phyloP scores from a whole-genome alignment of 2,329 filamentous ascomycete species.

The Colletotrichum sidae region DNA sequence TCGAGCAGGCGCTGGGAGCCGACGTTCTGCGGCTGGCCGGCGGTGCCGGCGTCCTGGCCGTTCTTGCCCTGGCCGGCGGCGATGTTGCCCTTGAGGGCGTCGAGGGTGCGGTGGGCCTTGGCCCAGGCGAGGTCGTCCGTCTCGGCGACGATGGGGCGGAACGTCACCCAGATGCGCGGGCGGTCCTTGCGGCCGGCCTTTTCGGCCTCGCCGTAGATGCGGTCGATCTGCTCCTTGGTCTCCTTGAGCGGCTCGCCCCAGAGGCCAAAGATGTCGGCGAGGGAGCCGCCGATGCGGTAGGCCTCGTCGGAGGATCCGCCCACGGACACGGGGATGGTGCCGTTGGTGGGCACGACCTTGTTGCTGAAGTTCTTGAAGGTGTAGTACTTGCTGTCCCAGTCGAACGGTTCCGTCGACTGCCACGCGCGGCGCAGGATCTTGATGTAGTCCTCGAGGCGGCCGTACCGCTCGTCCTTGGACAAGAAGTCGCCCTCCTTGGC shows the following conservation, averaged over 20 bases:
- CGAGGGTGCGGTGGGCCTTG: conserved; percentile 68
- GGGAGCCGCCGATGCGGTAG: conserved; percentile 67
- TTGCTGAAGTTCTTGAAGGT: conserved; percentile 69
- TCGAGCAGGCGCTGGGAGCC: conserved; percentile 69
- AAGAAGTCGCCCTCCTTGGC: conserved; percentile 70
- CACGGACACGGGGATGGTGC: conserved; percentile 67
- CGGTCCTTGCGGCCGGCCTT: conserved; percentile 66
- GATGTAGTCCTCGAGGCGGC: conserved; percentile 71
- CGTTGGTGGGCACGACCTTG: conserved; percentile 63
- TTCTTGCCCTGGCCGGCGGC: conserved; percentile 47
- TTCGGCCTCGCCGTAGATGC: conserved; percentile 68
- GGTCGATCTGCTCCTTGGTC: conserved; percentile 71
- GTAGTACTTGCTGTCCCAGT: conserved; percentile 71
- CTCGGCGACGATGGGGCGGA: conserved; percentile 70
- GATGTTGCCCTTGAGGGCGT: conserved; percentile 59
- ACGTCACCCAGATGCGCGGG: conserved; percentile 73
- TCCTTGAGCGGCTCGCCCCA: conserved; percentile 74
- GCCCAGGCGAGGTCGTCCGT: conserved; percentile 72
- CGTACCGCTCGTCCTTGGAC: conserved; percentile 68
- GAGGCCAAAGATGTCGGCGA: conserved; percentile 72
- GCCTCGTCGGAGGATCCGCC: conserved; percentile 70
- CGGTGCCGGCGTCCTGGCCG: conserved; percentile 41
- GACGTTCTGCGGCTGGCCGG: conserved; percentile 64
- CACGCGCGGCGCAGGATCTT: conserved; percentile 69
- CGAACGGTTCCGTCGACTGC: conserved; percentile 67